These are phyloP conservation scores for Alternaria sp. DNA, from an alignment of 2,329 filamentous ascomycete genomes.

Conservation along the genomic window DNA sequence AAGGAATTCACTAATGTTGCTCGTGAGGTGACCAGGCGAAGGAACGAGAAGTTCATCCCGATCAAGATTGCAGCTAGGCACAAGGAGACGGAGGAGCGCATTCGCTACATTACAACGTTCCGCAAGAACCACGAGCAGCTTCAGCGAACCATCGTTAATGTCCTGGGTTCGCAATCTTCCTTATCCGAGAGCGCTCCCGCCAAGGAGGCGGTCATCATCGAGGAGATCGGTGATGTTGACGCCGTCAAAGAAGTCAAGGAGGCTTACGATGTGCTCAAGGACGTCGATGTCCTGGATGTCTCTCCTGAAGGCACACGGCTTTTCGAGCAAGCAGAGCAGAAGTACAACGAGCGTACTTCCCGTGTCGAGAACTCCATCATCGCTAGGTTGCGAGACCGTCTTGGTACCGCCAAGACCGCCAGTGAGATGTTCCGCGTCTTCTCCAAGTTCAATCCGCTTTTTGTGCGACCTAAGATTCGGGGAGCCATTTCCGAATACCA, in stretches of 20 bases:
- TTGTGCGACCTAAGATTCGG: conserved; percentile 98
- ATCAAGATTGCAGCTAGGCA: conserved; percentile 95
- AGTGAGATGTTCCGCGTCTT: conserved; percentile 99
- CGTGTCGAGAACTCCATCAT: conserved; percentile 99
- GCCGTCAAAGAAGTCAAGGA: conserved; percentile 95
- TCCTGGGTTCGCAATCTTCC: conserved; percentile 72
- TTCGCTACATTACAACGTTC: conserved; percentile 95
- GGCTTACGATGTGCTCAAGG: conserved; percentile 91
- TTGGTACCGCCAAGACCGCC: conserved; percentile 94
- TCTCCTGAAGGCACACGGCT: conserved; percentile 85
- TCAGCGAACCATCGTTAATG: conserved; percentile 93
- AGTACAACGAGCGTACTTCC: conserved; percentile 96
- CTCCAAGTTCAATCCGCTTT: conserved; percentile 98
- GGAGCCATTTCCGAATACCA: conserved; percentile 98
- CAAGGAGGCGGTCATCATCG: conserved; percentile 69
- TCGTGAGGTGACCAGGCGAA: conserved; percentile 88
- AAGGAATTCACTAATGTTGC: conserved; percentile 99
- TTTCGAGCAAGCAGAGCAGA: conserved; percentile 93
- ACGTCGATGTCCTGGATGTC: conserved; percentile 94
- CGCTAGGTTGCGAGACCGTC: conserved; percentile 84
- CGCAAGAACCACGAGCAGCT: conserved; percentile 97
- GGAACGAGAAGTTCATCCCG: conserved; percentile 97
- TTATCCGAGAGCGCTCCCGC: conserved; percentile 50
- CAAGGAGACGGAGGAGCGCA: conserved; percentile 82
- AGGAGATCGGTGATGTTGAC: conserved; percentile 96